Evolutionary conservation across 2,329 filamentous ascomycete genomes (phyloP).

Genomic region (Dactylellina drechsleri): DNA sequence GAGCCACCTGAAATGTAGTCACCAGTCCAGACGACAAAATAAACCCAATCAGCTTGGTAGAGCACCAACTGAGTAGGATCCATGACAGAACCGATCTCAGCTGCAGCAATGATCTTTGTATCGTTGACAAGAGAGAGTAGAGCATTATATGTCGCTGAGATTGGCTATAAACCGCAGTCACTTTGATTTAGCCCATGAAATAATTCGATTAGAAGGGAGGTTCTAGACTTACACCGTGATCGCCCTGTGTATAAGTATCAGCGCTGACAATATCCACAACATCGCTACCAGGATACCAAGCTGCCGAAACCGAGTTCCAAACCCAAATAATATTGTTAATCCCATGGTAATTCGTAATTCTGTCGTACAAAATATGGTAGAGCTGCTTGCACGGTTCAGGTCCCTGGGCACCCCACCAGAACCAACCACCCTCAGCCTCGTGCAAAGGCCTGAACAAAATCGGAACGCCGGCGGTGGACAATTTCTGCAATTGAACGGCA

Average conservation of each 20-base stretch:
- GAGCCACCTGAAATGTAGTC: conserved; percentile 63
- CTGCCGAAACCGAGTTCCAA: conserved; percentile 65
- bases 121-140: conserved; percentile 63
- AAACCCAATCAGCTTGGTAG: conserved; percentile 66
- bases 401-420: conserved; percentile 67
- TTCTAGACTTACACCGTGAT: conserved; percentile 61
- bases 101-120: conserved; percentile 65
- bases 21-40: conserved; percentile 65
- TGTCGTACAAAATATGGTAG: conserved; percentile 63
- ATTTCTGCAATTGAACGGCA: conserved; percentile 64
- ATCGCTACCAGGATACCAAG: conserved; percentile 66
- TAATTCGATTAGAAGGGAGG: background rate
- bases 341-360: conserved; percentile 63
- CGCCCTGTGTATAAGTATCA: conserved; percentile 64
- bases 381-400: conserved; percentile 65
- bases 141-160: conserved; percentile 64
- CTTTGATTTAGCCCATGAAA: background rate
- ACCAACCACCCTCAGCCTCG: conserved; percentile 66
- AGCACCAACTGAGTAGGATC: conserved; percentile 63
- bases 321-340: conserved; percentile 67
- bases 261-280: conserved; percentile 65
- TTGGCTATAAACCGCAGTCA: conserved; percentile 58
- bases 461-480: conserved; percentile 64
- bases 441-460: conserved; percentile 66
- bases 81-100: conserved; percentile 65